Base-by-base conservation (phyloP, 2,329 filamentous ascomycete species). In the Ophioceras dolichostomum region DNA sequence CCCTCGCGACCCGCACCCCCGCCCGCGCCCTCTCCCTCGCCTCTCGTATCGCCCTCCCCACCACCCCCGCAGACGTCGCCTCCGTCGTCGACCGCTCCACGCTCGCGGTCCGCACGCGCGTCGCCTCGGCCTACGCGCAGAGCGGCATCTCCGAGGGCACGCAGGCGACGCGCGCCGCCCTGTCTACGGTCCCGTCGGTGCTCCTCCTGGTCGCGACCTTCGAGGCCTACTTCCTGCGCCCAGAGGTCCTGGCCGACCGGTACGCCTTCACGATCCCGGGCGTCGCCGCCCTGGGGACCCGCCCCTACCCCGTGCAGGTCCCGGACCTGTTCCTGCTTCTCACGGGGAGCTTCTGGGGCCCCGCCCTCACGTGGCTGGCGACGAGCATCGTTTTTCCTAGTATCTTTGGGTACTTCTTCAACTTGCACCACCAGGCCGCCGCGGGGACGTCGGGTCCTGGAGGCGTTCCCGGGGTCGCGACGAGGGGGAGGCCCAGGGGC, bases 371-470 rank as follows among this genome's bases (percentile, higher is more conserved):
- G 16, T 96, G 88, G 87, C 56, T 75, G 5, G 55, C 79, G 26
- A 91, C 86, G 9, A 82, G 75, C 53, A 57, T 84, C 38, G 50
- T 83, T 31, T 46, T 89, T 20, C 89, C 89, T 2, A 64, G 79
- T 35, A 43, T 83, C 22, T 67, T 77, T 30, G 85, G 83, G 19
- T 96, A 91, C 64, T 94, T 95, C 56, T 82, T 94, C 72, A 96
- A 96, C 60, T 59, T 95, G 51, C n/a, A n/a, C n/a, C n/a, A n/a
- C n/a, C n/a, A n/a, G n/a, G n/a, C n/a, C n/a, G 84, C 79, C 28
- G 62, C 67, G 34, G 70, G 65, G 49, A 64, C 55, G 49, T 58
- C 55, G 52, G 47, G 51, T 43, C n/a, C n/a, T n/a, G 9, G 43
- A 52, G 45, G 49, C 44, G 33, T 54, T 47, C 31, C 62, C 64